Percentiles rank a stretch among this genome's conserved stretches.
Evolutionary conservation across 2,329 filamentous ascomycete genomes (phyloP).

Genomic region (Colletotrichum sp.): DNA sequence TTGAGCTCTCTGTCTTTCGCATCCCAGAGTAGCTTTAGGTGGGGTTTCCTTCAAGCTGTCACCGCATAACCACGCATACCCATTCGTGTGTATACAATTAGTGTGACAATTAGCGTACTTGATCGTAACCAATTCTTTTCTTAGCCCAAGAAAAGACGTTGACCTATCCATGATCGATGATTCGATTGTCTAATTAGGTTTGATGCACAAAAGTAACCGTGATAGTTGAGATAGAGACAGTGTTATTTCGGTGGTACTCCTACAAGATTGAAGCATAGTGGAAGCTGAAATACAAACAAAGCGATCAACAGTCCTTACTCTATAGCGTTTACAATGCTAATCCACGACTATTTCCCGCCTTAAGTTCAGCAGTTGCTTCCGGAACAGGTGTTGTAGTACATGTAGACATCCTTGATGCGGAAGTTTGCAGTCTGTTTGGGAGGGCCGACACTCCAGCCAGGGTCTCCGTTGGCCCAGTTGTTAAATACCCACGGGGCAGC

Average conservation of each 20-base stretch:
- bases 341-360: fast-evolving
- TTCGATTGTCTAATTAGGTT: not conserved
- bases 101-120: not conserved
- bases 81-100: not conserved
- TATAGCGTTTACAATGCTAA: not conserved
- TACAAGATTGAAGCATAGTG: not conserved
- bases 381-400: constrained; percentile 33
- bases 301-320: not conserved
- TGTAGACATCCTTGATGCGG: constrained; percentile 21
- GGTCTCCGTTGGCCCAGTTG: constrained; percentile 36
- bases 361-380: not conserved
- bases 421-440: constrained; percentile 30
- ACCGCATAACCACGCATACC: not conserved
- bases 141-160: not conserved
- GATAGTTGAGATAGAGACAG: not conserved
- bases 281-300: not conserved
- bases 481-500: constrained; percentile 33
- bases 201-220: not conserved
- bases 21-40: not conserved
- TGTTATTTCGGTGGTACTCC: not conserved
- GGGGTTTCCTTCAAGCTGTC: not conserved
- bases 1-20: not conserved
- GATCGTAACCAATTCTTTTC: not conserved
- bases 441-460: constrained; percentile 32
- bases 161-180: not conserved